A percentile compares a stretch with the other conserved stretches of the same genome.
Conservation (phyloP, 2,329 filamentous ascomycete species). For the Cadophora gregata region DNA sequence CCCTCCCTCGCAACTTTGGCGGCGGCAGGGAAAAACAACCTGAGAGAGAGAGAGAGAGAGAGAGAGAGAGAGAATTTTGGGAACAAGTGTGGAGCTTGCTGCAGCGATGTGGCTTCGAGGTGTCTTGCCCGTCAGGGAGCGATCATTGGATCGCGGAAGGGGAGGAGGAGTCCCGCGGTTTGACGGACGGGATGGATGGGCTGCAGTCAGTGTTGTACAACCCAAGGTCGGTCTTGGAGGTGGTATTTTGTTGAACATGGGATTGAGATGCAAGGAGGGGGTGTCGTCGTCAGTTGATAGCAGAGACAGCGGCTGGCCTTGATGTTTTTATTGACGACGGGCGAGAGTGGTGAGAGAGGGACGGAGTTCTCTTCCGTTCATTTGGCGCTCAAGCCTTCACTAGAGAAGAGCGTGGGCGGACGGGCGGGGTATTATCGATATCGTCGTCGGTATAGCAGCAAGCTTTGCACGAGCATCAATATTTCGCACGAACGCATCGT, state of each 20-base stretch:
- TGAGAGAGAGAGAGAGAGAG: too few species aligned
- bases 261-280: slow-evolving; percentile 7
- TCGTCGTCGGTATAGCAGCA: too few species aligned
- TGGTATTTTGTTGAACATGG: too few species aligned
- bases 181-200: neutral
- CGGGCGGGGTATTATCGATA: too few species aligned
- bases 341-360: neutral
- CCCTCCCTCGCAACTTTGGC: neutral
- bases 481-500: too few species aligned
- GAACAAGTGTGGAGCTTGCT: neutral
- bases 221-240: neutral
- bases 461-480: too few species aligned
- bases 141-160: slow-evolving; percentile 1
- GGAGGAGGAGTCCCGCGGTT: neutral
- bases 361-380: too few species aligned
- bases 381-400: neutral
- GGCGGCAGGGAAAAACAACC: too few species aligned
- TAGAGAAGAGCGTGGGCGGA: too few species aligned
- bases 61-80: neutral
- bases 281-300: neutral
- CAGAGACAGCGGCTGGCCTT: slow-evolving; percentile 1
- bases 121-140: neutral
- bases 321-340: neutral
- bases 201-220: too few species aligned
- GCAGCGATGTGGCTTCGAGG: neutral